These are phyloP conservation scores for Xylaria arbuscula DNA, from an alignment of 2,329 filamentous ascomycete genomes.

Conservation along the genomic window DNA sequence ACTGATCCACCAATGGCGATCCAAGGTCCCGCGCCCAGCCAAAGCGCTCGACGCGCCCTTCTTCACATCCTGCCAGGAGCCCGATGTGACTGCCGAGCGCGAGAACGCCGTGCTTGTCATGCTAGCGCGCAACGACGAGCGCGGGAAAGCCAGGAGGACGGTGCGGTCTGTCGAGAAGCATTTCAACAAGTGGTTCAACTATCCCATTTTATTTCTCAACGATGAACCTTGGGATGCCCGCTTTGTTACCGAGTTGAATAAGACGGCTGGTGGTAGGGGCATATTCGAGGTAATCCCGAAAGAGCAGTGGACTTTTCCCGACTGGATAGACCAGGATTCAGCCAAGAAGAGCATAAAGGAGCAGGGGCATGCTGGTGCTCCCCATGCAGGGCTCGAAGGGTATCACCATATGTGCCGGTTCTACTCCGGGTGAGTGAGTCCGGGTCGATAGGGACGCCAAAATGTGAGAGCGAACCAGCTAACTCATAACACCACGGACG, in stretches of 20 bases:
- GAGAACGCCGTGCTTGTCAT: conserved; percentile 60
- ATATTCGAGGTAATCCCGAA: conserved; percentile 57
- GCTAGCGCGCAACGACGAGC: conserved; percentile 59
- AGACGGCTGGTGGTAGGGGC: conserved; percentile 52
- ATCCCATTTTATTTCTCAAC: conserved; percentile 61
- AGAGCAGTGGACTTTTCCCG: conserved; percentile 56
- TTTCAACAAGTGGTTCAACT: conserved; percentile 61
- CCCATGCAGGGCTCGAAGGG: conserved; percentile 55
- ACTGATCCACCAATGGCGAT: conserved; percentile 51
- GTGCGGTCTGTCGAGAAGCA: conserved; percentile 56
- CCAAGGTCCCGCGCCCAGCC: conserved; percentile 51
- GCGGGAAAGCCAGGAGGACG: conserved; percentile 54
- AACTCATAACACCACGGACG: conserved; percentile 5
- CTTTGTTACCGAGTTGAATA: conserved; percentile 54
- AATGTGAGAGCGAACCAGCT: conserved; percentile 13
- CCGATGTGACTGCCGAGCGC: conserved; percentile 51
- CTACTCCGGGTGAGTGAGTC: conserved; percentile 58
- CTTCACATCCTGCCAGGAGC: conserved; percentile 55
- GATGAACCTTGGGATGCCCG: conserved; percentile 56
- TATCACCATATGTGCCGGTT: conserved; percentile 59
- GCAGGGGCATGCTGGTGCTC: conserved; percentile 50
- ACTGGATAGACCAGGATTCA: conserved; percentile 48
- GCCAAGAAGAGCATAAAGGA: conserved; percentile 51
- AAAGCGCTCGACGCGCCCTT: conserved; percentile 55
- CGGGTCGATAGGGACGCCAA: neutral